Base-by-base conservation (phyloP, 1,284 basidiomycete species). In the Cutaneotrichosporon sp. region DNA sequence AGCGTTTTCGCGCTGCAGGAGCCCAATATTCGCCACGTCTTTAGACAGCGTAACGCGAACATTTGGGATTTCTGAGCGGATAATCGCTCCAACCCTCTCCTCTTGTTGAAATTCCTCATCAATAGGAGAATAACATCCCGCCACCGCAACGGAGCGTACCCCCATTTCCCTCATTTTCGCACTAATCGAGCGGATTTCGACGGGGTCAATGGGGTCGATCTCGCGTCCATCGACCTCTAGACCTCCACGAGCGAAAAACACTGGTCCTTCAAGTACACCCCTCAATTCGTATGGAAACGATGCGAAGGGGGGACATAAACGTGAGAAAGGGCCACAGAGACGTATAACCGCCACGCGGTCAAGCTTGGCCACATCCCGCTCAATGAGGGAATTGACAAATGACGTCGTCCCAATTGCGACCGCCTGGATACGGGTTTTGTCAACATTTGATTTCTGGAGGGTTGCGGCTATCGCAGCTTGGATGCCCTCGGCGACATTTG, bases 1-100 rank as follows among this genome's bases (percentile, higher is more conserved):
- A 0, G 87, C 86, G 63, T 88, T 87, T 73, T 87, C 87, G 46
- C 86, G 83, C 69, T 87, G 85, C 16, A 87, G 77, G 59, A 87
- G 81, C 56, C 86, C 51, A 42, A 74, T 72, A 60, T 73, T 75
- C 58, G 73, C 73, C 14, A 76, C 72, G 34, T 72, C 69, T 59
- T 77, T 77, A 42, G 65, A 69, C 55, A 71, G 65, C n/a, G 73
- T 69, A 4, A 71, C 62, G 11, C 62, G 63, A 52, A 72, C 67
- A 16, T 62, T 69, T 8, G 76, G 75, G 9, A 75, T 57, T 57
- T 69, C 65, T 4, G 50, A 32, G 9, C 60, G 47, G 32, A 77
- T 52, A 46, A 76, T 69, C 11, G 56, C 65, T 46, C 67, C 55
- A 18, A 75, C 76, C 0, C 53, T 58, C 53, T 76, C 76, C 49